Conservation (phyloP, 805 yeast species). For the Candida andamanensis region DNA sequence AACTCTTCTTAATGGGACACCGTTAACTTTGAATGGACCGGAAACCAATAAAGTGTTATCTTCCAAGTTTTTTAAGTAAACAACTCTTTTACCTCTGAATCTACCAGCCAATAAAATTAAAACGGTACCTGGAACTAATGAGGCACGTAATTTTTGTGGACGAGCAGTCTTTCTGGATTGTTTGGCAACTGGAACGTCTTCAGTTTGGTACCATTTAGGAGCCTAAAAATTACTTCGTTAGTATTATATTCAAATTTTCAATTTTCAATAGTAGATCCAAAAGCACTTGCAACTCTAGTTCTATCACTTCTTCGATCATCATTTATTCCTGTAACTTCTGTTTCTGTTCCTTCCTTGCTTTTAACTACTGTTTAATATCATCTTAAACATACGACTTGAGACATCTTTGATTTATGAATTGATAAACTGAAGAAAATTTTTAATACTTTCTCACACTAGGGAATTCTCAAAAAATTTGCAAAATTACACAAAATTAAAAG, state of each 20-base stretch:
- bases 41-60: slow-evolving; percentile 96
- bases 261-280: neutral
- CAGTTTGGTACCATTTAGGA: slow-evolving; percentile 93
- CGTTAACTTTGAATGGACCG: slow-evolving; percentile 99
- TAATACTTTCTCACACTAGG: slow-evolving; percentile 9
- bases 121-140: slow-evolving; percentile 97
- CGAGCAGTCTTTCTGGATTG: slow-evolving; percentile 85
- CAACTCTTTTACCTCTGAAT: slow-evolving; percentile 99
- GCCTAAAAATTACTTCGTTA: slow-evolving; percentile 48
- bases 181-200: slow-evolving; percentile 83
- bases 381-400: slow-evolving; percentile 14
- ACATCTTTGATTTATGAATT: slow-evolving; percentile 13
- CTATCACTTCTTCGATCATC: neutral
- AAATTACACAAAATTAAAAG: slow-evolving; percentile 11
- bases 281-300: neutral
- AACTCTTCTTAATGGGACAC: slow-evolving; percentile 99
- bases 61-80: slow-evolving; percentile 91
- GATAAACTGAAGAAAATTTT: slow-evolving; percentile 11
- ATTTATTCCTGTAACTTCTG: neutral
- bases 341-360: neutral
- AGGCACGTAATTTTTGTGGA: slow-evolving; percentile 93
- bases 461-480: slow-evolving; percentile 8
- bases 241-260: slow-evolving; percentile 6
- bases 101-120: slow-evolving; percentile 97
- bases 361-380: neutral